Evolutionary conservation across 2,329 filamentous ascomycete species (phyloP).

Genomic region (Exophiala xenobiotica): DNA sequence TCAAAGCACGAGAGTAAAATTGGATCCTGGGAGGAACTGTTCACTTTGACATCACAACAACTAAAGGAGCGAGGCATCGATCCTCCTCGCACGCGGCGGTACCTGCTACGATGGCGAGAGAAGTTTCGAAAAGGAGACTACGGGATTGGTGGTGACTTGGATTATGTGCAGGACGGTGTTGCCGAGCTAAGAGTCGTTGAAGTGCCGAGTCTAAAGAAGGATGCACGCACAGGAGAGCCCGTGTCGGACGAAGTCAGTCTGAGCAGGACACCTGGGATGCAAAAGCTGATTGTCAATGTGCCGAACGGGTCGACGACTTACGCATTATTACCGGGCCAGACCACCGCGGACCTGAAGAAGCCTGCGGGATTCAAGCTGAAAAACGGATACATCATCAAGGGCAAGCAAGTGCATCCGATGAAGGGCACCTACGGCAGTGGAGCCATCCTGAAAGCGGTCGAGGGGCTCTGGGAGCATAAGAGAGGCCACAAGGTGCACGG

Average conservation of each 20-base stretch:
- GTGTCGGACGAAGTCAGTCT: slow-evolving; percentile 28
- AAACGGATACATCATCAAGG: slow-evolving; percentile 68
- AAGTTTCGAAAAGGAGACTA: slow-evolving; percentile 75
- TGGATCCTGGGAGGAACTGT: slow-evolving; percentile 84
- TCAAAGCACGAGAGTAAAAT: slow-evolving; percentile 82
- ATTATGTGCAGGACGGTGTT: slow-evolving; percentile 65
- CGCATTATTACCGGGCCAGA: slow-evolving; percentile 45
- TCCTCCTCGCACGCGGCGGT: slow-evolving; percentile 75
- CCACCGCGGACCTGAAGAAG: slow-evolving; percentile 49
- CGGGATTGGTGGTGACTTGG: slow-evolving; percentile 79
- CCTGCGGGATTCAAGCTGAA: slow-evolving; percentile 67
- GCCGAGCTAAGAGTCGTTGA: slow-evolving; percentile 60
- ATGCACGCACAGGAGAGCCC: slow-evolving; percentile 36
- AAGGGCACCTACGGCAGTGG: slow-evolving; percentile 60
- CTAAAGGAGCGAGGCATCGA: slow-evolving; percentile 83
- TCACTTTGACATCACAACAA: slow-evolving; percentile 74
- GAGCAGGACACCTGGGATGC: slow-evolving; percentile 55
- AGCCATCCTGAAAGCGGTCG: slow-evolving; percentile 67
- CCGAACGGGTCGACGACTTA: slow-evolving; percentile 56
- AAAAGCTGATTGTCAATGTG: slow-evolving; percentile 61
- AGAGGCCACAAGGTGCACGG: slow-evolving; percentile 91
- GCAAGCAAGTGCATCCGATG: slow-evolving; percentile 69
- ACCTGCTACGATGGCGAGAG: slow-evolving; percentile 84
- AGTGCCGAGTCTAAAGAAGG: slow-evolving; percentile 44
- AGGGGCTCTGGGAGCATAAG: slow-evolving; percentile 91